Percentiles rank a stretch among this genome's conserved stretches.
Evolutionary conservation across 768 basidiomycete genomes (phyloP).

Genomic region (Lentinula sp.): DNA sequence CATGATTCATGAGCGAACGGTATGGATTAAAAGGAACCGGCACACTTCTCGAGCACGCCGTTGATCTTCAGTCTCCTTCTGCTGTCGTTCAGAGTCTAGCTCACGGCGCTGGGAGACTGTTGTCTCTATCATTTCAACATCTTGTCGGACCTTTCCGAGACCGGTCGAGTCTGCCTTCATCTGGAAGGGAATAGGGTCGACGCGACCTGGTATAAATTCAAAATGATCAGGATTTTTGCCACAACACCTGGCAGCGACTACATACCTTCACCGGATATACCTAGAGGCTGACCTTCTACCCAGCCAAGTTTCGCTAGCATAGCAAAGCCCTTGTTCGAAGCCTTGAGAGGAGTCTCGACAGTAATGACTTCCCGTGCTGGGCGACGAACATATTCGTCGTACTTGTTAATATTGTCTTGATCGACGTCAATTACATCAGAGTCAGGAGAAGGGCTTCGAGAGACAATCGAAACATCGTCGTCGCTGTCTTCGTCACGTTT

Average conservation of each 20-base stretch:
- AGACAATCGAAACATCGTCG: conserved; percentile 66
- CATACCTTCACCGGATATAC: conserved; percentile 70
- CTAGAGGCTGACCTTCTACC: conserved; percentile 74
- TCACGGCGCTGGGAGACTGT: conserved; percentile 79
- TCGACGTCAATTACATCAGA: conserved; percentile 51
- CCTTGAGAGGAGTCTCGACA: conserved; percentile 75
- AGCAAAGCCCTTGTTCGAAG: conserved; percentile 74
- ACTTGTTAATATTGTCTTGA: conserved; percentile 39
- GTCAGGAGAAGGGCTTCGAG: conserved; percentile 70
- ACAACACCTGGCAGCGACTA: conserved; percentile 2
- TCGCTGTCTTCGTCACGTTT: conserved; percentile 32
- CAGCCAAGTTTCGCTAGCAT: conserved; percentile 81
- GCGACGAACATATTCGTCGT: conserved; percentile 57
- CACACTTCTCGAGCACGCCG: conserved; percentile 65
- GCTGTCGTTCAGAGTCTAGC: conserved; percentile 77
- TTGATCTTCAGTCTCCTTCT: conserved; percentile 75
- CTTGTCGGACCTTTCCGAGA: conserved; percentile 73
- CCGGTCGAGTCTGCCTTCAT: conserved; percentile 75
- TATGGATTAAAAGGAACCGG: neutral
- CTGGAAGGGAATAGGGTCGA: conserved; percentile 79
- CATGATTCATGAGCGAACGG: neutral
- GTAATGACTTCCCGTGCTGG: conserved; percentile 63
- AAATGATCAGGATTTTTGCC: neutral
- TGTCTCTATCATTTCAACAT: conserved; percentile 78
- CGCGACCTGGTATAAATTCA: conserved; percentile 45